These are phyloP conservation scores for Ophiosphaerella korrae DNA, from an alignment of 2,329 filamentous ascomycete species.

Conservation along the genomic window DNA sequence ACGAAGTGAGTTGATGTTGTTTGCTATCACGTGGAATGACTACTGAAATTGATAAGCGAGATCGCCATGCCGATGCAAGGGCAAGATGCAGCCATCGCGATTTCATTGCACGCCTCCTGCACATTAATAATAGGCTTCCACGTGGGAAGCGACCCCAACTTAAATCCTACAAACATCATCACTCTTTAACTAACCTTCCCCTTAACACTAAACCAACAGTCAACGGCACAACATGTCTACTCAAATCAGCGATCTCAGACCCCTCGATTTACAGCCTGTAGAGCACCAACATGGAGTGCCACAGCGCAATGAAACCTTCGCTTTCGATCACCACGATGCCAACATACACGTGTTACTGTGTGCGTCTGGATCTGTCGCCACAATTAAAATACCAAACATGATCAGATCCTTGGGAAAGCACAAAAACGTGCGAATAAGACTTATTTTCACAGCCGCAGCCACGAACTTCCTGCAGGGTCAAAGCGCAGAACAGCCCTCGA, in stretches of 20 bases:
- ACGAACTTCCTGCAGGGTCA: conserved; percentile 78
- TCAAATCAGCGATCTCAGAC: conserved; percentile 31
- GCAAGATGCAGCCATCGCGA: background rate
- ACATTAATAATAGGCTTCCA: conserved; percentile 15
- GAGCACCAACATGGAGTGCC: conserved; percentile 27
- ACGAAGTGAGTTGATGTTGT: background rate
- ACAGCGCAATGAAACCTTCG: conserved; percentile 21
- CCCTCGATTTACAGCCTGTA: conserved; percentile 34
- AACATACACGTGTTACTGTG: conserved; percentile 67
- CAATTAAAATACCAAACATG: conserved; percentile 71
- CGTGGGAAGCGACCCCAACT: background rate
- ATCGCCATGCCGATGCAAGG: background rate
- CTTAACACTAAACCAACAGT: conserved; percentile 1
- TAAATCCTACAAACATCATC: conserved; percentile 11
- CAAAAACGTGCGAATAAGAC: conserved; percentile 73
- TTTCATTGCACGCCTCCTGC: conserved; percentile 2
- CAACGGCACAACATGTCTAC: conserved; percentile 26
- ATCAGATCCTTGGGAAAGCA: conserved; percentile 59
- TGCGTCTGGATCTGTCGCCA: conserved; percentile 78
- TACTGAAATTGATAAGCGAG: conserved; percentile 17
- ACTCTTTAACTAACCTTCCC: conserved; percentile 4
- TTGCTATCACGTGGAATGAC: conserved; percentile 1
- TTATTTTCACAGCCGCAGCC: conserved; percentile 78
- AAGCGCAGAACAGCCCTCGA: conserved; percentile 73
- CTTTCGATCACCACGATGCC: conserved; percentile 35